Base-by-base conservation (phyloP, 352 stramenopile genomes). In the Phytophthora hibernalis region DNA sequence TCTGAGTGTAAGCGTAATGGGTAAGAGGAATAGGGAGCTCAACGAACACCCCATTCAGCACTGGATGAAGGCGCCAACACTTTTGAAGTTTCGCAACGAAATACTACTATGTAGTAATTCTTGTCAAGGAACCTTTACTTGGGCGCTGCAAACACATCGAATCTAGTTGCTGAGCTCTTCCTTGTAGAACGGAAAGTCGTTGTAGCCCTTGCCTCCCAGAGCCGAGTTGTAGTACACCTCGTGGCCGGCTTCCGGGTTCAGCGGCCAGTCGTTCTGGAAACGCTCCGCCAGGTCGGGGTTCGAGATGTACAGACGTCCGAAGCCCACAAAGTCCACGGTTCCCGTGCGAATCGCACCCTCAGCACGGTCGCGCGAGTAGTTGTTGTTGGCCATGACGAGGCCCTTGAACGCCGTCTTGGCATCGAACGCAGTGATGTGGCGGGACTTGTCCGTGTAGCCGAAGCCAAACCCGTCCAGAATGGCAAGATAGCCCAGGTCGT, bases 271-370 rank as follows among this genome's bases (percentile, higher is more conserved):
- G 21, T 70, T 65, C 33, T 65, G 59, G 40, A 74, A 70, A 12
- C 66, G 74, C 43, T 82, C 72, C 1, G 71, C 70, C 15, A 87
- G 54, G 52, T 89, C 79, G 11, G 75, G 75, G 49, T 83, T 83
- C 35, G 69, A 62, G 31, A 83, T 80, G 65, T 72, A 83, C 18
- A 68, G 48, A n/a, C 76, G 76, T 48, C 72, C 65, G 35, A 83
- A 83, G 5, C 49, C 51, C 22, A 80, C 72, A 2, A 77, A 15
- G 52, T 83, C 72, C 1, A 51, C 69, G 1, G 61, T 21, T 22
- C 76, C 76, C 8, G 48, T 77, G 26, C 72, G 68, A 30, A 80
- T 45, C 3, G 54, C 69, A 1, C 72, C 72, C 35, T 80, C 72
- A 0, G 72, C 72, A 8, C 38, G 52, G 42, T 80, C 72, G 11